Conservation (phyloP, 1,284 basidiomycete genomes). For the Marasmius sp. region DNA sequence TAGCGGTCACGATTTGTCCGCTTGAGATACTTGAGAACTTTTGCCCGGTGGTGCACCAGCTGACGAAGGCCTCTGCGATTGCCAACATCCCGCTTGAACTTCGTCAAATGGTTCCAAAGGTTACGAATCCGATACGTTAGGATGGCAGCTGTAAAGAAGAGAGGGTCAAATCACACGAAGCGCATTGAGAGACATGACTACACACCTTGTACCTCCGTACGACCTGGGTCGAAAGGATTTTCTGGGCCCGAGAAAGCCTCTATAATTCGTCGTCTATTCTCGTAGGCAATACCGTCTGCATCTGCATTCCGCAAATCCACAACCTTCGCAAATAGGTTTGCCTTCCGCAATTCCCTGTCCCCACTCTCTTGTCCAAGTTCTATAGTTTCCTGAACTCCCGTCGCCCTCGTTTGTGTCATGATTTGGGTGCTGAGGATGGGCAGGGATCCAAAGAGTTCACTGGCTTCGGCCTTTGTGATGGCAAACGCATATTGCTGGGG, state of each 20-base stretch:
- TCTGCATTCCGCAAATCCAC: slow-evolving; percentile 88
- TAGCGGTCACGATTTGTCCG: slow-evolving; percentile 69
- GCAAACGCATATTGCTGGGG: slow-evolving; percentile 63
- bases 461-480: slow-evolving; percentile 52
- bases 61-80: slow-evolving; percentile 75
- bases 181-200: slow-evolving; percentile 9
- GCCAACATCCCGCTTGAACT: slow-evolving; percentile 74
- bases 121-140: slow-evolving; percentile 86
- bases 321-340: slow-evolving; percentile 65
- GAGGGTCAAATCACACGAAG: neutral
- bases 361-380: slow-evolving; percentile 21
- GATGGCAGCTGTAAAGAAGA: slow-evolving; percentile 66
- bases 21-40: slow-evolving; percentile 82
- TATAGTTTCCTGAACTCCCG: slow-evolving; percentile 19
- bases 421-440: slow-evolving; percentile 37
- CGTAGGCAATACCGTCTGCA: slow-evolving; percentile 79
- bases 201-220: slow-evolving; percentile 87
- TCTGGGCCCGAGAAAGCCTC: slow-evolving; percentile 72
- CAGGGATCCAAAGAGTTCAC: slow-evolving; percentile 59
- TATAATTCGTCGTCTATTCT: slow-evolving; percentile 84
- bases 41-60: slow-evolving; percentile 83
- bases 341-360: slow-evolving; percentile 55
- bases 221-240: slow-evolving; percentile 77
- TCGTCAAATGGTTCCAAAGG: slow-evolving; percentile 72
- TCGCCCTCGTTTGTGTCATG: slow-evolving; percentile 4